Conservation (phyloP, 257 asterid species). For the Ehretia macrophylla region DNA sequence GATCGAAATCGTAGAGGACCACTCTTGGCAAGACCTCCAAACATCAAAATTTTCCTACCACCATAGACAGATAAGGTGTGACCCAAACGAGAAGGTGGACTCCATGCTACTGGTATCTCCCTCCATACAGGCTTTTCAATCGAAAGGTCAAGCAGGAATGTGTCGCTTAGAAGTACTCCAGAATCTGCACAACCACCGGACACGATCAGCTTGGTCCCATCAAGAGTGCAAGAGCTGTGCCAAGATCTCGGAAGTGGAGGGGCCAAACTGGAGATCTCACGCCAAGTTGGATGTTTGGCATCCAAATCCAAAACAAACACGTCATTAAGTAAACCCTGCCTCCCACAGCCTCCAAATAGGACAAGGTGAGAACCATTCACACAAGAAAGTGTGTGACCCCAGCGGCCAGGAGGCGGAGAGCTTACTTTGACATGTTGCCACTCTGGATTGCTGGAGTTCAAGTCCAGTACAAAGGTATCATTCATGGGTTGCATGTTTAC, state of each 20-base stretch:
- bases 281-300: constrained; percentile 84
- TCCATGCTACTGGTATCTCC: constrained; percentile 87
- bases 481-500: constrained; percentile 97
- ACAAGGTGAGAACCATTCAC: constrained; percentile 86
- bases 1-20: constrained; percentile 89
- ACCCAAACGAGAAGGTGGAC: constrained; percentile 92
- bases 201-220: constrained; percentile 86
- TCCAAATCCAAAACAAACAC: constrained; percentile 89
- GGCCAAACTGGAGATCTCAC: constrained; percentile 85
- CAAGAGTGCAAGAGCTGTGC: constrained; percentile 98
- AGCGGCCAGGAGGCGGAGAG: constrained; percentile 91
- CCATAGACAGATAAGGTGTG: constrained; percentile 79
- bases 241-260: constrained; percentile 97
- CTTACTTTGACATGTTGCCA: constrained; percentile 82
- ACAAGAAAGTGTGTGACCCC: constrained; percentile 98
- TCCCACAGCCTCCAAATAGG: constrained; percentile 91
- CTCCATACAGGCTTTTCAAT: constrained; percentile 80
- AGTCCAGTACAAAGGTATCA: constrained; percentile 82
- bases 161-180: constrained; percentile 81
- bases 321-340: constrained; percentile 87
- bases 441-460: constrained; percentile 71
- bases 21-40: constrained; percentile 79
- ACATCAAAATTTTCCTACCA: constrained; percentile 84
- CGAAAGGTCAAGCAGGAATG: constrained; percentile 80
- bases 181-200: constrained; percentile 96